These are phyloP conservation scores for Globisporangium nagaii DNA, from an alignment of 352 stramenopile genomes.

Conservation along the genomic window DNA sequence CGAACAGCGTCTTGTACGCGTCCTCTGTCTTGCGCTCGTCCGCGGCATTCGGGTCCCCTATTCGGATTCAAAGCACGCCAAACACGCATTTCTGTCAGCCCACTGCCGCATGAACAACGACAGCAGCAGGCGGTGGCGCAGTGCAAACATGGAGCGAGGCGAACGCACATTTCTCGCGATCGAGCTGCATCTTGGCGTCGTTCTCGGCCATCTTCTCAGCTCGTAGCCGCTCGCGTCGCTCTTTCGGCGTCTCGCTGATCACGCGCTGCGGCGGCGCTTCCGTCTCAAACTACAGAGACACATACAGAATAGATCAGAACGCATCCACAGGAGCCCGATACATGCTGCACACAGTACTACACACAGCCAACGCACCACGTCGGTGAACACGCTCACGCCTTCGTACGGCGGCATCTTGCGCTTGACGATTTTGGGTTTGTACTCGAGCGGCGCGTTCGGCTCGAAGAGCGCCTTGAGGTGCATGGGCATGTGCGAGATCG, in stretches of 20 bases:
- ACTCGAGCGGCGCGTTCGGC: conserved; percentile 65
- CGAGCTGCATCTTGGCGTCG: conserved; percentile 61
- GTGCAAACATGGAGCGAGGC: no score
- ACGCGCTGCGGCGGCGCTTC: conserved; percentile 46
- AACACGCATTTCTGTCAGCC: no score
- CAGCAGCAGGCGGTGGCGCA: no score
- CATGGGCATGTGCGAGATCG: conserved; percentile 72
- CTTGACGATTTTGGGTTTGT: conserved; percentile 70
- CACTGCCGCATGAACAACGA: no score
- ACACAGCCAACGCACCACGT: conserved; percentile 16
- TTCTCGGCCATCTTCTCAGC: conserved; percentile 52
- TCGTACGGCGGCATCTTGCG: conserved; percentile 85
- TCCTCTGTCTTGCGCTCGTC: conserved; percentile 77
- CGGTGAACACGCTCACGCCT: conserved; percentile 38
- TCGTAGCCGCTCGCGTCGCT: conserved; percentile 55
- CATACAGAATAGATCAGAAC: no score
- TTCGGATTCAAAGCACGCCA: no score
- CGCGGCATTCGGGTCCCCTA: conserved; percentile 59
- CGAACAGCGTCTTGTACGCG: conserved; percentile 98
- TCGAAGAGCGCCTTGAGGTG: conserved; percentile 83
- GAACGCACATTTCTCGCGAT: conserved; percentile 54
- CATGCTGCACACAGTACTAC: no score
- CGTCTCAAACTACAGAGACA: conserved; percentile 45
- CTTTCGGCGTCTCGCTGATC: conserved; percentile 73
- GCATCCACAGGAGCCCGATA: no score